Base-by-base conservation (phyloP, 164 flowering plant species). In the Chimonanthus salicifolius region DNA sequence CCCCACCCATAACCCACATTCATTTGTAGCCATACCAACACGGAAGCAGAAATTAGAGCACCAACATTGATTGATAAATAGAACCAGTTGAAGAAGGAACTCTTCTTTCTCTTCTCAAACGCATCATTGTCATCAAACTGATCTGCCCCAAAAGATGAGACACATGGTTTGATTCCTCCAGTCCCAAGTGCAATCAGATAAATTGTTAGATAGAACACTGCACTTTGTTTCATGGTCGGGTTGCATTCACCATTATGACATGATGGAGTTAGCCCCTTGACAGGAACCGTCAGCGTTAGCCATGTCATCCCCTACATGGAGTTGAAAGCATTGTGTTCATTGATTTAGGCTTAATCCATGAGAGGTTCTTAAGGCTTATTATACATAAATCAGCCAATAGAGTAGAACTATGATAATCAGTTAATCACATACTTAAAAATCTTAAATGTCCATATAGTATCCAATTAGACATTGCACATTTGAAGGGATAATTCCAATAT, bases 241-340 rank as follows among this genome's bases (percentile, higher is more conserved):
- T 33, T 47, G 72, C 93, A 89, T 7, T 65, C 75, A 15, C 75
- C 87, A 10, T 67, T 69, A 18, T 54, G 15, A 50, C 92, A 87
- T 1, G 70, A 44, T 10, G 94, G 91, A 72, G 75, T 87, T 58
- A 89, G 58, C n/a, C 91, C 91, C 18, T 77, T 82, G 0, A 89
- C 84, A 2, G 90, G 82, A 69, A 90, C 91, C 1, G 91, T 82
- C 76, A 89, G 16, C 60, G 94, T 85, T 75, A 89, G 73, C 33
- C 87, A 77, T 16, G 87, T 79, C 94, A 89, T 84, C 65, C 92
- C 94, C 94, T 88, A 72, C 50, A 74, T 33, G 33, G 33, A 33
- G 2, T 33, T 0, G 33, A 33, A 33, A 33, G 2, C 33, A 33
- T 1, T 33, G 33, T 33, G 33, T 33, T 33, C 33, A 33, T 33